Evolutionary conservation across 768 basidiomycete species (phyloP).

Genomic region (Panaeolus papilionaceus): DNA sequence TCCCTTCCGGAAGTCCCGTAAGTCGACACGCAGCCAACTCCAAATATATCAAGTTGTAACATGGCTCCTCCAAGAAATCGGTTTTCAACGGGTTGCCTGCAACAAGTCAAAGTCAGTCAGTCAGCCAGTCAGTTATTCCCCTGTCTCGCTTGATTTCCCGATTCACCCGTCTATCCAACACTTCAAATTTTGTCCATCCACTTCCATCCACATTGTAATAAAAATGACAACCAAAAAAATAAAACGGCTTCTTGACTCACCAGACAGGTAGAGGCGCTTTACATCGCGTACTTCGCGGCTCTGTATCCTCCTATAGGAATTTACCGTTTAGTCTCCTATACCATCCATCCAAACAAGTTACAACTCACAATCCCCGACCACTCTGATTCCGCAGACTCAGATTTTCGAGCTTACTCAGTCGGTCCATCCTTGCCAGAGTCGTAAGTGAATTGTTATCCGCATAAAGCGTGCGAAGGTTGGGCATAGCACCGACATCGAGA

Average conservation of each 20-base stretch:
- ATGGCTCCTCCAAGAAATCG: constrained; percentile 71
- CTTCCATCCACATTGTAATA: neutral
- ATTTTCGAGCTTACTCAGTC: constrained; percentile 81
- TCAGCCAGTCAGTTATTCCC: neutral
- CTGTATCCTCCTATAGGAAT: constrained; percentile 45
- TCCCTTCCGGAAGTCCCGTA: constrained; percentile 69
- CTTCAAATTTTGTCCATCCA: neutral
- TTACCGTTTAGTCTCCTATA: constrained; percentile 16
- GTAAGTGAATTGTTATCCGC: constrained; percentile 82
- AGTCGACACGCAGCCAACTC: constrained; percentile 90
- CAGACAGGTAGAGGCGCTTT: constrained; percentile 93
- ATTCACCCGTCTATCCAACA: neutral
- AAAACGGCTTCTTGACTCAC: constrained; percentile 48
- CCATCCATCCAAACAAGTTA: constrained; percentile 21
- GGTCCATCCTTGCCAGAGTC: constrained; percentile 56
- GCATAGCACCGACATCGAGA: constrained; percentile 68
- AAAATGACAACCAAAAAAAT: constrained; percentile 3
- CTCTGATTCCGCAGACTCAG: constrained; percentile 91
- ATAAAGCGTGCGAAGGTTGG: constrained; percentile 87
- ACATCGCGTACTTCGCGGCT: constrained; percentile 87
- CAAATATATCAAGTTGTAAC: constrained; percentile 91
- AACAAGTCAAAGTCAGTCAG: constrained; percentile 24
- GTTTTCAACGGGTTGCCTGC: constrained; percentile 74
- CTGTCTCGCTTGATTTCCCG: neutral
- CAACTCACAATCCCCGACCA: constrained; percentile 74